Evolutionary conservation across 2,329 filamentous ascomycete species (phyloP).

Genomic region (Cercospora sp.): DNA sequence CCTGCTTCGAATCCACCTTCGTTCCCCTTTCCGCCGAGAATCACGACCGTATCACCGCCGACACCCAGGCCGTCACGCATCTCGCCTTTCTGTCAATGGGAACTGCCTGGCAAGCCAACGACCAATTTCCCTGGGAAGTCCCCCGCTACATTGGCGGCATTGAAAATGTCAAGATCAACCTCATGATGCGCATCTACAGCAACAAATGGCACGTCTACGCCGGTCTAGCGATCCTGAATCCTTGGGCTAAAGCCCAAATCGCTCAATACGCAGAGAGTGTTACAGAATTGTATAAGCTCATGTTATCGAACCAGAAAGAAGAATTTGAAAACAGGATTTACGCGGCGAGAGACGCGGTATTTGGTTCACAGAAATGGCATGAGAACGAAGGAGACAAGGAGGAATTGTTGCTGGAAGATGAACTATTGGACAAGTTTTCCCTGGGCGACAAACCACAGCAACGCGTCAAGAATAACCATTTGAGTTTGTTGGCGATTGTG

Average conservation of each 20-base stretch:
- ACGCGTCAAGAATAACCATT: slow-evolving; percentile 83
- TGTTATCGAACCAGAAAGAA: slow-evolving; percentile 79
- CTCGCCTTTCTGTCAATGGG: slow-evolving; percentile 96
- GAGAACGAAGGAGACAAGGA: slow-evolving; percentile 62
- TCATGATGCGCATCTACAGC: slow-evolving; percentile 93
- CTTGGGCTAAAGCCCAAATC: slow-evolving; percentile 87
- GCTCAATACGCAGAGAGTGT: slow-evolving; percentile 89
- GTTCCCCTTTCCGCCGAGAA: slow-evolving; percentile 83
- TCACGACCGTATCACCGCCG: slow-evolving; percentile 95
- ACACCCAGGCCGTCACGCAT: slow-evolving; percentile 97
- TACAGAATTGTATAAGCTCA: slow-evolving; percentile 93
- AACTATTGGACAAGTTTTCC: slow-evolving; percentile 84
- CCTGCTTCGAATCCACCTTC: slow-evolving; percentile 79
- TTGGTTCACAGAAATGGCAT: slow-evolving; percentile 46
- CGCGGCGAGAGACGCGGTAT: slow-evolving; percentile 73
- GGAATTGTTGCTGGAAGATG: slow-evolving; percentile 72
- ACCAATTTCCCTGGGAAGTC: slow-evolving; percentile 95
- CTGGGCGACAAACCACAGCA: slow-evolving; percentile 69
- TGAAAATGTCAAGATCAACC: slow-evolving; percentile 99
- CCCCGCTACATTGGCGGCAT: slow-evolving; percentile 95
- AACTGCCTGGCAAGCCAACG: slow-evolving; percentile 92
- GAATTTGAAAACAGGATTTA: slow-evolving; percentile 76
- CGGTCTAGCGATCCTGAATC: slow-evolving; percentile 93
- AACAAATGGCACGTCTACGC: slow-evolving; percentile 99
- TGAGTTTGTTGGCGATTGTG: slow-evolving; percentile 92